Conservation (phyloP, 331 rosid species). For the Malus hybrid region DNA sequence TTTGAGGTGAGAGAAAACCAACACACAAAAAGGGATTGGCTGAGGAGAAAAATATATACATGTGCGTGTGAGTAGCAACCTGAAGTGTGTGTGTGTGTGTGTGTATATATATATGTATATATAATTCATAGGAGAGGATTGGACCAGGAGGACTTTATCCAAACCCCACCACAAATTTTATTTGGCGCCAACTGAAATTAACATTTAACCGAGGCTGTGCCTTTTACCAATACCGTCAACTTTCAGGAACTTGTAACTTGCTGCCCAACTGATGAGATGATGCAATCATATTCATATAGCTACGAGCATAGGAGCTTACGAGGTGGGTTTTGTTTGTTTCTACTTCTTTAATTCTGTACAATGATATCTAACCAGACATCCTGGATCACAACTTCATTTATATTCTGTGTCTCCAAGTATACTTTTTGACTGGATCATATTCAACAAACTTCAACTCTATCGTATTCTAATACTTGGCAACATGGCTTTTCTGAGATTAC, state of each 20-base stretch:
- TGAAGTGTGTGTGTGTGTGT: too few species aligned
- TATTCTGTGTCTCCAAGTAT: not conserved
- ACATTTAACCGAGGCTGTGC: not conserved
- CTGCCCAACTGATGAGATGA: not conserved
- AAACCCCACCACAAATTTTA: not conserved
- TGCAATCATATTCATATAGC: not conserved
- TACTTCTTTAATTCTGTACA: not conserved
- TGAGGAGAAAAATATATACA: too few species aligned
- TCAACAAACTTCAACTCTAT: not conserved
- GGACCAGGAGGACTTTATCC: conserved; percentile 1
- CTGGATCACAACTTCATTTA: not conserved
- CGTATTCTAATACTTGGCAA: not conserved
- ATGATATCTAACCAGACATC: not conserved
- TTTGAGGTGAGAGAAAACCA: not conserved
- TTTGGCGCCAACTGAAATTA: conserved; percentile 30
- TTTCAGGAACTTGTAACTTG: not conserved
- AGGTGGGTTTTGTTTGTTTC: not conserved
- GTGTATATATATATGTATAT: too few species aligned
- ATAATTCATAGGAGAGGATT: not conserved
- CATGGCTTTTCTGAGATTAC: too few species aligned
- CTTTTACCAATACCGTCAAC: not conserved
- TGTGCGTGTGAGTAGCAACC: too few species aligned
- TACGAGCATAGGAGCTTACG: too few species aligned
- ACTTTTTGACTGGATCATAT: too few species aligned
- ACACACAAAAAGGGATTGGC: not conserved